Base-by-base conservation (phyloP, 345 rosid species). In the Eucalyptus rudis region DNA sequence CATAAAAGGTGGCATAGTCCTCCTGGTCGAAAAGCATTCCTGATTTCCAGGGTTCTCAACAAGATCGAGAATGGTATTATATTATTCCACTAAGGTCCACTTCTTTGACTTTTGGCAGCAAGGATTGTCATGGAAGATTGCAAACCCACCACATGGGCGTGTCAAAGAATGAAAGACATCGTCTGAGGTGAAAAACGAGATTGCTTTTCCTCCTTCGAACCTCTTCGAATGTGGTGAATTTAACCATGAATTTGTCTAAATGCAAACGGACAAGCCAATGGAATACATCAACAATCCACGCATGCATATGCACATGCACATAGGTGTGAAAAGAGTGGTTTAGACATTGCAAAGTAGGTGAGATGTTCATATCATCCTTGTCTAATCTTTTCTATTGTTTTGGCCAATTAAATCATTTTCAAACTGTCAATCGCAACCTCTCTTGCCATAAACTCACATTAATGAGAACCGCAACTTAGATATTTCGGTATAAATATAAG, bases 21-120 rank as follows among this genome's bases (percentile, higher is more conserved):
- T 87, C 89, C 76, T 50, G 87, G 84, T 76, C 84, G 47, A 76
- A 76, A 76, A 76, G 84, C 15, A 62, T 84, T 71, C 85, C 87
- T 89, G 89, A 89, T 91, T 93, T 89, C 87, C 25, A 49, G 90
- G 83, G 25, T 58, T 3, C 64, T 19, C 36, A 40, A 22, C 87
- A 84, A 80, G 71, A 58, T 44, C 44, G 84, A 76, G 84, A 76
- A 20, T 40, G 24, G 47, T 40, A 40, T 40, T 3, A 76, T 40
- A 40, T 76, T 40, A 76, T 40, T 43, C 43, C 84, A 40, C 79
- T 25, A 62, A 90, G 90, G 92, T 91, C 90, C 88, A 85, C 86
- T 87, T 84, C 51, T 31, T 91, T 93, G 93, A 92, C 93, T 89
- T 91, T 92, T 89, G 11, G 84, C 47, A 40, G 7, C 47, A n/a